Base-by-base conservation (phyloP, 768 basidiomycete species). In the Lentinula raphanica region DNA sequence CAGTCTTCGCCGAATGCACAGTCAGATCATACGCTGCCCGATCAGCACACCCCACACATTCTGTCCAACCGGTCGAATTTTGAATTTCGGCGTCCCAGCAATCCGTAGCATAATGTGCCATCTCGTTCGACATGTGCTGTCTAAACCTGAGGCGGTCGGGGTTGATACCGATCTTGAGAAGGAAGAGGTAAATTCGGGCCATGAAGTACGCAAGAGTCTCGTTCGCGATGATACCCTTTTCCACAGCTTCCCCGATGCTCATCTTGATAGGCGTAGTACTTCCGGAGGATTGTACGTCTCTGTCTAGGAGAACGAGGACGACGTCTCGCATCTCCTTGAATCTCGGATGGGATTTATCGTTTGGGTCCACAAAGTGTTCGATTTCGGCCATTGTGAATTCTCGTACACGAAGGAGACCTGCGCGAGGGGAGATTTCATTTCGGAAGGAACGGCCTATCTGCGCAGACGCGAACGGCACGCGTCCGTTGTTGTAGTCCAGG, bases 301-400 rank as follows among this genome's bases (percentile, higher is more conserved):
- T 87, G 65, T 95, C 86, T 56, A 98, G 82, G 46, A 98, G 78
- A 25, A 80, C 74, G 48, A 98, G 79, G 50, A 79, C 81, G 60
- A 93, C 77, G 65, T 93, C 83, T 58, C 85, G 84, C 59, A 90
- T 84, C 62, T 95, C 91, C 49, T 69, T 67, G 78, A 98, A 99
- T n/a, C 86, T 82, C 25, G 80, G 75, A 72, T 98, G 97, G 5
- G 71, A 74, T 76, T 98, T 99, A 76, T 97, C 87, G 42, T 81
- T 80, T 13, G 97, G 97, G 77, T 98, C 97, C 64, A 99, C 97
- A 63, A 79, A 99, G 76, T 99, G 97, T 74, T 99, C 97, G 69
- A 99, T 97, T 77, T 99, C 97, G 46, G 94, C 97, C 96, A 98
- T 97, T 11, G 93, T 97, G 76, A 98, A 99, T 72, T 99, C 97